Conservation (phyloP, 2,329 filamentous ascomycete genomes). For the Septoria linicola region DNA sequence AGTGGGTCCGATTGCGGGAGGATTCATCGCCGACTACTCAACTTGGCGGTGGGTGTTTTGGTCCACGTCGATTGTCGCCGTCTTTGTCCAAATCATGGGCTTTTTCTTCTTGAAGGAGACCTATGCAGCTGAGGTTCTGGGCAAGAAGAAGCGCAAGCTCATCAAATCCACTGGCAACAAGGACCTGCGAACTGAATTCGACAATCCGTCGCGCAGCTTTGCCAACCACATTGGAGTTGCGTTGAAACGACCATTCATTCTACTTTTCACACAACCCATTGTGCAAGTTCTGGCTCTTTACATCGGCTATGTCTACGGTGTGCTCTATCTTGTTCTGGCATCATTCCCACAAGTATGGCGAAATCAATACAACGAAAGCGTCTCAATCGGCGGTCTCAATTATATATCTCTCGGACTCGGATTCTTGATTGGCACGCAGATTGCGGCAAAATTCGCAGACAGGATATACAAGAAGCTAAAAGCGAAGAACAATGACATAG, state of each 20-base stretch:
- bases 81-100: conserved; percentile 60
- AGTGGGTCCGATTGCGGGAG: conserved; percentile 64
- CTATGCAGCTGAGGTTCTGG: conserved; percentile 63
- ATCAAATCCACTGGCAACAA: conserved; percentile 59
- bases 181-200: conserved; percentile 55
- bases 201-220: conserved; percentile 38
- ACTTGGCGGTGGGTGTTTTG: conserved; percentile 76
- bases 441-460: conserved; percentile 41
- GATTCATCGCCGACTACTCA: conserved; percentile 62
- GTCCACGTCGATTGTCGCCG: conserved; percentile 63
- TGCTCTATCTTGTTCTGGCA: conserved; percentile 42
- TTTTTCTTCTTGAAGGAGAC: conserved; percentile 65
- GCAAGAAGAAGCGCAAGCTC: conserved; percentile 58
- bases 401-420: conserved; percentile 58
- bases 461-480: conserved; percentile 40
- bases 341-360: conserved; percentile 39
- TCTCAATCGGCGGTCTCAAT: conserved; percentile 40
- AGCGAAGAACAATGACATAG: conserved; percentile 40
- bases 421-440: conserved; percentile 55
- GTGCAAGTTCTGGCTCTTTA: conserved; percentile 40
- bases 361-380: conserved; percentile 28
- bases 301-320: conserved; percentile 42
- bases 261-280: conserved; percentile 41
- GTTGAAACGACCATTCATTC: conserved; percentile 38
- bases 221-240: conserved; percentile 35